phyloP scores from a whole-genome alignment of 306 rosid genomes.

The Citrullus amarus region DNA sequence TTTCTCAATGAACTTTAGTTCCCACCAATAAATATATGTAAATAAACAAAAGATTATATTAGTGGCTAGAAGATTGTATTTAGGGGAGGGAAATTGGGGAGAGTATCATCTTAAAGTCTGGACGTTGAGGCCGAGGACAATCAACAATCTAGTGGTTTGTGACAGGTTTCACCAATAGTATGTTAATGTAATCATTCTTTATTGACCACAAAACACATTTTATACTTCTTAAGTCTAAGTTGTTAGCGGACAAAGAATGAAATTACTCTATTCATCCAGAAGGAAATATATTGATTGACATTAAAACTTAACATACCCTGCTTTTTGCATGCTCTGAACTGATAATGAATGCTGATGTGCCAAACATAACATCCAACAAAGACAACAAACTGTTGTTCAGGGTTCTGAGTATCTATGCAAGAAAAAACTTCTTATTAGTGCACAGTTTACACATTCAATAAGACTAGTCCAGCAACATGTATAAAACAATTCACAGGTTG shows the following conservation, averaged over 20 bases:
- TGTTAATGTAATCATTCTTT: background rate
- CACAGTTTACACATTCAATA: background rate
- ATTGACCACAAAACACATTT: background rate
- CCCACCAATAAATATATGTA: too few species aligned
- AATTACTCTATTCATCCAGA: background rate
- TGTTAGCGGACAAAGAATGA: background rate
- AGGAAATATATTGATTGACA: slow-evolving; percentile 3
- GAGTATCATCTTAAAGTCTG: background rate
- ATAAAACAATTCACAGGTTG: background rate
- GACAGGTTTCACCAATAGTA: background rate
- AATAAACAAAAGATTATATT: background rate
- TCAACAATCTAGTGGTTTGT: background rate
- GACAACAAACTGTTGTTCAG: slow-evolving; percentile 34
- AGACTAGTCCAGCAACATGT: background rate
- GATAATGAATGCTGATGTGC: slow-evolving; percentile 52
- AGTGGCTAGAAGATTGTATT: background rate
- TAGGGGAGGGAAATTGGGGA: background rate
- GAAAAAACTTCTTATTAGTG: background rate
- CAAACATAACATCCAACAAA: slow-evolving; percentile 52
- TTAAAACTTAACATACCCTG: slow-evolving; percentile 40
- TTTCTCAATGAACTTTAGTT: background rate
- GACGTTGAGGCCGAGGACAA: background rate
- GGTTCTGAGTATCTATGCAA: slow-evolving; percentile 31
- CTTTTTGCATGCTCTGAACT: slow-evolving; percentile 33
- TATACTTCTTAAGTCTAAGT: background rate